Conservation (phyloP, 1,139 yeast species). For the Saccharomyces hybrid region DNA sequence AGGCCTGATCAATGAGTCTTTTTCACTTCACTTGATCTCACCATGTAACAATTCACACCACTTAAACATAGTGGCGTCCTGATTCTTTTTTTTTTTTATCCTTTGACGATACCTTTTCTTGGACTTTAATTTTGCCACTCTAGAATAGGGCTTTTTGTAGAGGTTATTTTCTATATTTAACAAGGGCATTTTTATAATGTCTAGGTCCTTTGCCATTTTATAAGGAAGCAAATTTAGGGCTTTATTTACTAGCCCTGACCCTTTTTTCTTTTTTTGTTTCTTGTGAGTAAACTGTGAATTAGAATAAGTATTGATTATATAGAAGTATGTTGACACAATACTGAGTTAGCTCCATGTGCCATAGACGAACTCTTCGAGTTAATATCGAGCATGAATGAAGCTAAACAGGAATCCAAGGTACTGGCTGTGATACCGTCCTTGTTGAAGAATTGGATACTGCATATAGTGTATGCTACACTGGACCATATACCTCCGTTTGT, state of each 20-base stretch:
- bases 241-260: not conserved
- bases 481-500: conserved; percentile 54
- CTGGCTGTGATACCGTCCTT: conserved; percentile 1
- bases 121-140: not conserved
- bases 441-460: conserved; percentile 19
- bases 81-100: not conserved
- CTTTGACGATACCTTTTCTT: not conserved
- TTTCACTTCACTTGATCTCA: not conserved
- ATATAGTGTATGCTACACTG: conserved; percentile 23
- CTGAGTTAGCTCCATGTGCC: not conserved
- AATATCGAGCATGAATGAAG: not conserved
- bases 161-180: not conserved
- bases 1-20: not conserved
- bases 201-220: too few relatives aligned
- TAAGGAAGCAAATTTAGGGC: not conserved
- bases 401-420: not conserved
- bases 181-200: too few relatives aligned
- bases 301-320: not conserved
- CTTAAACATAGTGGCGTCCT: not conserved
- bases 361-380: not conserved
- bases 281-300: not conserved
- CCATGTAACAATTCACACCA: not conserved
- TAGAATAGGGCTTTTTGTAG: not conserved
- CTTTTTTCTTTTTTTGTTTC: not conserved
- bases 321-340: not conserved